Evolutionary conservation across 2,329 filamentous ascomycete species (phyloP).

Genomic region (Aspergillus aculeatinus): DNA sequence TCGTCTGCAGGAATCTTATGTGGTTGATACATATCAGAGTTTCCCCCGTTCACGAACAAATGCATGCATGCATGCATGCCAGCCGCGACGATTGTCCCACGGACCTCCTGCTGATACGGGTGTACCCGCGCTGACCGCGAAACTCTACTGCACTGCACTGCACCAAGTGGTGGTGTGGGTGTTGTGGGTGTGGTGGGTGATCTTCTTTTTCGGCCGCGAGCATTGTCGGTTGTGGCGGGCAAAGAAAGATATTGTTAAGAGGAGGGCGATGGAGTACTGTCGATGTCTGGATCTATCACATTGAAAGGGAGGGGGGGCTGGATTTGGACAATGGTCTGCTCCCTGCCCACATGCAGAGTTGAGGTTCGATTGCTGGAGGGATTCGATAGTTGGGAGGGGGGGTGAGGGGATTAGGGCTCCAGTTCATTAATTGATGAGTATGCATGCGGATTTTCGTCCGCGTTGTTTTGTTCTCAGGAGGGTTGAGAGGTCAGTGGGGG

Average conservation of each 20-base stretch:
- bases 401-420: too few species aligned
- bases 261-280: background rate
- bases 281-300: background rate
- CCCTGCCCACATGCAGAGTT: too few species aligned
- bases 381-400: background rate
- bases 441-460: background rate
- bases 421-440: background rate
- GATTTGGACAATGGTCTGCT: background rate
- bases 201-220: background rate
- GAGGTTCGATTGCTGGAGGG: background rate
- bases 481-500: background rate
- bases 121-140: conserved; percentile 8
- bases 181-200: background rate
- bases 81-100: background rate
- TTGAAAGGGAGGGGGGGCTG: background rate
- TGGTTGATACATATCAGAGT: too few species aligned
- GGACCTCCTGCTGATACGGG: background rate
- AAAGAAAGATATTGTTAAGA: background rate
- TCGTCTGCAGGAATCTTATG: background rate
- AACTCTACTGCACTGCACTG: background rate
- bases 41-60: too few species aligned
- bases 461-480: background rate
- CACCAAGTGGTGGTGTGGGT: background rate
- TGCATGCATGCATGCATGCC: too few species aligned
- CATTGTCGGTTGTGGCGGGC: background rate